A percentile compares a stretch with the other conserved stretches of the same genome.
Evolutionary conservation across 805 yeast species (phyloP).

Genomic region (Wickerhamiella shivajii): DNA sequence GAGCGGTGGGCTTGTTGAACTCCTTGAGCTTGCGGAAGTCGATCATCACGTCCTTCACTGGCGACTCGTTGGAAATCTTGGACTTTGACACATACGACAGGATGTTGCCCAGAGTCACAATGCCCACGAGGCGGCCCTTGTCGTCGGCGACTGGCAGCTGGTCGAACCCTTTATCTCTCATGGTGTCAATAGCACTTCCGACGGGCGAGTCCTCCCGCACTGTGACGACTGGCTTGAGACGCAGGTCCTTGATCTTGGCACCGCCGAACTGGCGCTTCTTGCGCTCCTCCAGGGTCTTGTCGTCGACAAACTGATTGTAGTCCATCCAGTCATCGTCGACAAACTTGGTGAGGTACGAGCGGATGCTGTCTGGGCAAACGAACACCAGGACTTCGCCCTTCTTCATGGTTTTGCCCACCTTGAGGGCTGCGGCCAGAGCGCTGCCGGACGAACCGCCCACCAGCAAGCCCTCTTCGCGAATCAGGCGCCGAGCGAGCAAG

Average conservation of each 20-base stretch:
- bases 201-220: slow-evolving; percentile 47
- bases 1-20: slow-evolving; percentile 35
- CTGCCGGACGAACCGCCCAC: slow-evolving; percentile 87
- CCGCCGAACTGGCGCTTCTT: slow-evolving; percentile 30
- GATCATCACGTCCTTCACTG: slow-evolving; percentile 44
- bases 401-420: slow-evolving; percentile 51
- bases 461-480: slow-evolving; percentile 70
- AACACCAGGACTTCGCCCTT: slow-evolving; percentile 66
- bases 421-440: slow-evolving; percentile 65
- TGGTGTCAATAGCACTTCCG: slow-evolving; percentile 48
- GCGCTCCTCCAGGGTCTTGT: slow-evolving; percentile 29
- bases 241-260: slow-evolving; percentile 52
- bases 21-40: slow-evolving; percentile 56
- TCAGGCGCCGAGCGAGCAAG: slow-evolving; percentile 65
- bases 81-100: slow-evolving; percentile 53
- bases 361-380: slow-evolving; percentile 72
- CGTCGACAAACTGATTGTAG: slow-evolving; percentile 57
- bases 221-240: slow-evolving; percentile 67
- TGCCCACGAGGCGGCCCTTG: slow-evolving; percentile 52
- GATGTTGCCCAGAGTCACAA: slow-evolving; percentile 61
- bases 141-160: slow-evolving; percentile 62
- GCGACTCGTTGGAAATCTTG: slow-evolving; percentile 39
- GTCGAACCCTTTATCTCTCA: slow-evolving; percentile 67
- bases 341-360: slow-evolving; percentile 76
- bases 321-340: slow-evolving; percentile 88